Evolutionary conservation across 139 green algal species (phyloP).

Genomic region (Ulvella scutata): DNA sequence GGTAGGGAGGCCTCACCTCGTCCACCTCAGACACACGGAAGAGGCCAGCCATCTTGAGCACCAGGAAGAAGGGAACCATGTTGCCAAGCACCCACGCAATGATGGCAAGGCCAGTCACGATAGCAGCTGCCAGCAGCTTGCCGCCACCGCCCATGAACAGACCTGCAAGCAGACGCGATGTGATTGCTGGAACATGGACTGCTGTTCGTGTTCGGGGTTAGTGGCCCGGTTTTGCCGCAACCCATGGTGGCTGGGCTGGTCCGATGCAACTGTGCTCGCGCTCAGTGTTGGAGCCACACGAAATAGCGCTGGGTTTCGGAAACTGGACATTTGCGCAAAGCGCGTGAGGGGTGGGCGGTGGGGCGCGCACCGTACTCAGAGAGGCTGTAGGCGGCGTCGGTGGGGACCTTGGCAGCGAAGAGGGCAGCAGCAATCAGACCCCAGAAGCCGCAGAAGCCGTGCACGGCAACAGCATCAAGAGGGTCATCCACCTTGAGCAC

Average conservation of each 20-base stretch:
- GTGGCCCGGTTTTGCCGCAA: no score
- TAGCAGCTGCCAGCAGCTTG: not conserved
- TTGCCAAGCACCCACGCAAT: constrained; percentile 40
- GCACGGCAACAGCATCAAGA: constrained; percentile 22
- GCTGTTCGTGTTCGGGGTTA: no score
- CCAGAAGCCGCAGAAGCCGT: constrained; percentile 22
- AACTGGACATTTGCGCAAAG: no score
- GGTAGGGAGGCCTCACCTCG: no score
- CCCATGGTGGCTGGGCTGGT: no score
- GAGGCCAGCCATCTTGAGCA: constrained; percentile 42
- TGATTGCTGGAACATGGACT: no score
- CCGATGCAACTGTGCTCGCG: no score
- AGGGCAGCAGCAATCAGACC: constrained; percentile 1
- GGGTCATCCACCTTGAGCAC: constrained; percentile 26
- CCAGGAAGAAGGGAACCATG: constrained; percentile 50
- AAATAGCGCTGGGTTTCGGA: no score
- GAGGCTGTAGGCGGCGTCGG: not conserved
- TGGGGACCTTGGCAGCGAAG: not conserved
- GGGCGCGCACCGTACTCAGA: no score
- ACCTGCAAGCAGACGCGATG: no score
- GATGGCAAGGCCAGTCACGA: not conserved
- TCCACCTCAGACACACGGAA: constrained; percentile 41
- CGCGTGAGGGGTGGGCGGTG: no score
- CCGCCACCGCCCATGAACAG: not conserved
- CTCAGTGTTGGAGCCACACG: no score